phyloP scores from a whole-genome alignment of 441 rosid genomes.

The Jatropha multifida region DNA sequence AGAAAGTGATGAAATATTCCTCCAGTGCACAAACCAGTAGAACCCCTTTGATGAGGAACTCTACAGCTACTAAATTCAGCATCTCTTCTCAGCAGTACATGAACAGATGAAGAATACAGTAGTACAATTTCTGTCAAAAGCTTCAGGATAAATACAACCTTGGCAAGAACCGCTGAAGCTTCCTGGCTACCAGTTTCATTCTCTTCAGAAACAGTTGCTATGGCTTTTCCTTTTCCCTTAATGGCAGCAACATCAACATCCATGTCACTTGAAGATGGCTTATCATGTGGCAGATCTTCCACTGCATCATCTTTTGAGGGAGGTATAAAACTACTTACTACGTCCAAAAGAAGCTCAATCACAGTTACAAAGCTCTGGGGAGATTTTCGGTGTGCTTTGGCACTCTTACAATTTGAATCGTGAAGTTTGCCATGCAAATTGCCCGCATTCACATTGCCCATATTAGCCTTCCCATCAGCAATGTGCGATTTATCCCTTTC shows the following conservation, averaged over 20 bases:
- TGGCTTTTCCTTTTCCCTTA: conserved; percentile 92
- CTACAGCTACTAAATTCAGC: conserved; percentile 63
- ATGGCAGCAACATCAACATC: conserved; percentile 82
- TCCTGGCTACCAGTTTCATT: conserved; percentile 56
- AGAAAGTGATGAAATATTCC: conserved; percentile 89
- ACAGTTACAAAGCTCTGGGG: conserved; percentile 82
- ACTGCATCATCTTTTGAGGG: conserved; percentile 56
- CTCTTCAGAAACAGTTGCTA: conserved; percentile 60
- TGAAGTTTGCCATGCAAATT: conserved; percentile 44
- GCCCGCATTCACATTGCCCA: conserved; percentile 46
- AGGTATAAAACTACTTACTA: conserved; percentile 65
- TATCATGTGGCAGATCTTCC: conserved; percentile 35
- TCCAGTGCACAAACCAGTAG: conserved; percentile 41
- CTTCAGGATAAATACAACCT: conserved; percentile 87
- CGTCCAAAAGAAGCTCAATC: conserved; percentile 91
- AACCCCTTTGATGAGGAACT: conserved; percentile 56
- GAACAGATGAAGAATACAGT: conserved; percentile 86
- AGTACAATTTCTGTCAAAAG: conserved; percentile 84
- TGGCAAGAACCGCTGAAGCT: conserved; percentile 77
- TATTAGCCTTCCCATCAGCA: conserved; percentile 62
- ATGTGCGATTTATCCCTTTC: conserved; percentile 64
- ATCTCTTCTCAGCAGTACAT: conserved; percentile 83
- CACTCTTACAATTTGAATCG: conserved; percentile 65
- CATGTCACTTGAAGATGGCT: conserved; percentile 67
- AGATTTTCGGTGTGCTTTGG: conserved; percentile 72